phyloP scores from a whole-genome alignment of 768 basidiomycete genomes.

The Tylopilus rubrobrunneus region DNA sequence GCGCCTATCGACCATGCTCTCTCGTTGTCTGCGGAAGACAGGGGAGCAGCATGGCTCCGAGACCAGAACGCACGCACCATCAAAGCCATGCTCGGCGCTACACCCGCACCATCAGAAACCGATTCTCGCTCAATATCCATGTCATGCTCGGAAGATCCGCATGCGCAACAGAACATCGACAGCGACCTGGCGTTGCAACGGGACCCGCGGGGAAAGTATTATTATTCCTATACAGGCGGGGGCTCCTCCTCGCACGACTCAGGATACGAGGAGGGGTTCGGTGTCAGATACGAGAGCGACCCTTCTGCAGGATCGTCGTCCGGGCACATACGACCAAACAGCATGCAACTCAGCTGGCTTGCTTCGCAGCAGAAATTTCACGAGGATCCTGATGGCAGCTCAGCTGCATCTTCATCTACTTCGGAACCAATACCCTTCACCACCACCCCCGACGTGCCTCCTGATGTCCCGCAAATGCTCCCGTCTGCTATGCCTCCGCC shows the following conservation, averaged over 20 bases:
- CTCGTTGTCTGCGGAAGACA: conserved; percentile 50
- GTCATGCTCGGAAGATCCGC: conserved; percentile 26
- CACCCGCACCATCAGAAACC: conserved; percentile 55
- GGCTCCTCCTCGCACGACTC: conserved; percentile 51
- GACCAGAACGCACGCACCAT: conserved; percentile 74
- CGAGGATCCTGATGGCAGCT: conserved; percentile 15
- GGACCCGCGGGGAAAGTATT: conserved; percentile 67
- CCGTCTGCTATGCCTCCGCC: conserved; percentile 48
- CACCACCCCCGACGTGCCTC: conserved; percentile 38
- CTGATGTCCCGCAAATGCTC: conserved; percentile 52
- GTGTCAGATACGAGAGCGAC: conserved; percentile 32
- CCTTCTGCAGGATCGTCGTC: conserved; percentile 23
- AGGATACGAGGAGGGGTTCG: conserved; percentile 48
- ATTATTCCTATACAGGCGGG: conserved; percentile 63
- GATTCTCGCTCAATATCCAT: conserved; percentile 45
- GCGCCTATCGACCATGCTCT: conserved; percentile 38
- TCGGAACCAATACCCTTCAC: conserved; percentile 14
- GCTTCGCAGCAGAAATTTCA: conserved; percentile 45
- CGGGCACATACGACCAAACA: conserved; percentile 51
- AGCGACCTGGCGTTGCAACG: conserved; percentile 67
- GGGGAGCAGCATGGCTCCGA: conserved; percentile 76
- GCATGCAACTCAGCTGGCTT: conserved; percentile 65
- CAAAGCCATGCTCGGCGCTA: conserved; percentile 54
- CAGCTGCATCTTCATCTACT: conserved; percentile 13
- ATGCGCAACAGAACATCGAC: conserved; percentile 40